phyloP scores from a whole-genome alignment of 1,139 yeast genomes.

The Scheffersomyces parashehatae region DNA sequence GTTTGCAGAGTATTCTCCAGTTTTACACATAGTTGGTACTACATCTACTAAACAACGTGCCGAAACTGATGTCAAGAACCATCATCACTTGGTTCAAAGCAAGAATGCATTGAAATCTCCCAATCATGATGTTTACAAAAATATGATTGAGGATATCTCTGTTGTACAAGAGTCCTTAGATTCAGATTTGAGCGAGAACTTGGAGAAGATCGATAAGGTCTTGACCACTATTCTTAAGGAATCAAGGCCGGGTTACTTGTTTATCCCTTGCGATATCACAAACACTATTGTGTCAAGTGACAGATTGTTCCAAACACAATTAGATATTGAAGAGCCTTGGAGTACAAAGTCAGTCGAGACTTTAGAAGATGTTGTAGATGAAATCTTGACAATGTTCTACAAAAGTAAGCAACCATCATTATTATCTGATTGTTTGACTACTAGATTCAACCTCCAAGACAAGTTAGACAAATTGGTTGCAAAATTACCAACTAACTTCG shows the following conservation, averaged over 20 bases:
- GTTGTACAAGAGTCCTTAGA: constrained; percentile 60
- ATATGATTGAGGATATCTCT: constrained; percentile 58
- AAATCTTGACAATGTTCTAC: constrained; percentile 53
- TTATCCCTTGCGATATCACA: constrained; percentile 70
- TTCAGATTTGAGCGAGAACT: constrained; percentile 47
- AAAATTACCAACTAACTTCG: constrained; percentile 25
- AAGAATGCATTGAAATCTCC: constrained; percentile 46
- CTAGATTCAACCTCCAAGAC: constrained; percentile 50
- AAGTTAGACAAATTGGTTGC: constrained; percentile 48
- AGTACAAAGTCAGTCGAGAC: neutral
- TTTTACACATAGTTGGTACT: constrained; percentile 83
- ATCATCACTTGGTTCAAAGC: constrained; percentile 73
- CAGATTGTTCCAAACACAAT: constrained; percentile 20
- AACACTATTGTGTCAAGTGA: constrained; percentile 46
- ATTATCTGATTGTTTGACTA: constrained; percentile 64
- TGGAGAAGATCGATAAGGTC: constrained; percentile 58
- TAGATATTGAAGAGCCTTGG: constrained; percentile 11
- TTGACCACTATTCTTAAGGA: constrained; percentile 53
- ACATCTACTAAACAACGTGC: constrained; percentile 33
- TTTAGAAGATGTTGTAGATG: constrained; percentile 42
- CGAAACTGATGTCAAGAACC: constrained; percentile 22
- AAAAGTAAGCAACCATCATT: constrained; percentile 58
- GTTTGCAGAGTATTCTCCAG: constrained; percentile 75
- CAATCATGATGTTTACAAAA: constrained; percentile 65
- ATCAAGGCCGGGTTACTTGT: constrained; percentile 79